Base-by-base conservation (phyloP, 2,329 filamentous ascomycete genomes). In the Sporothrix pallida region DNA sequence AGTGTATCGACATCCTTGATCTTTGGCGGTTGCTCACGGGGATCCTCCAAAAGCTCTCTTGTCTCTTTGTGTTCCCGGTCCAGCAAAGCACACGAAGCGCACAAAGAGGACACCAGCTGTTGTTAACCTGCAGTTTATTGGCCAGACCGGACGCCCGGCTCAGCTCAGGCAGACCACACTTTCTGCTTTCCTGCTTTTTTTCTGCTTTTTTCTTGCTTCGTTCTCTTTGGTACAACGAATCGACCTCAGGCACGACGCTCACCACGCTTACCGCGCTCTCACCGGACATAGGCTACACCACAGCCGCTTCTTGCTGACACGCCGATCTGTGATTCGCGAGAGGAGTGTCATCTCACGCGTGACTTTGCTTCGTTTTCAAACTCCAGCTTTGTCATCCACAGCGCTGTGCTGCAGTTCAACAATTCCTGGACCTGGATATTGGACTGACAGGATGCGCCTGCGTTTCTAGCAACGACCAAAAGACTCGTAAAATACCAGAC, bases 381-480 rank as follows among this genome's bases (percentile, higher is more conserved):
- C 60, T 46, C 2, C 37, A 46, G 37, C n/a, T 9, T 46, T 65
- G 10, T 46, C 37, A 23, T 44, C n/a, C 37, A 3, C 44, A 12
- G 63, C 20, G 1, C 10, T 65, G 60, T 46, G 9, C 60, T 13
- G 60, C 37, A 42, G 23, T 3, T 26, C 23, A 44, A 46, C 31
- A 72, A 26, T n/a, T 10, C 10, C 37, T 3, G 46, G 7, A 46
- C 13, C n/a, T 7, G n/a, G 37, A 20, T n/a, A 10, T 46, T 23
- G n/a, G 26, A 37, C 52, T 20, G 46, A 70, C 72, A 54, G 65
- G 65, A 73, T 70, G 65, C 54, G 26, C 48, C 46, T 26, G 26
- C 65, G 10, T 46, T 54, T 12, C 13, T 26, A 31, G 54, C 44
- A 44, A 17, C 20, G 20, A 65, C 56, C 31, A 46, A 15, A 67